These are phyloP conservation scores for Dorcoceras hygrometricum DNA, from an alignment of 257 asterid species.

Conservation along the genomic window DNA sequence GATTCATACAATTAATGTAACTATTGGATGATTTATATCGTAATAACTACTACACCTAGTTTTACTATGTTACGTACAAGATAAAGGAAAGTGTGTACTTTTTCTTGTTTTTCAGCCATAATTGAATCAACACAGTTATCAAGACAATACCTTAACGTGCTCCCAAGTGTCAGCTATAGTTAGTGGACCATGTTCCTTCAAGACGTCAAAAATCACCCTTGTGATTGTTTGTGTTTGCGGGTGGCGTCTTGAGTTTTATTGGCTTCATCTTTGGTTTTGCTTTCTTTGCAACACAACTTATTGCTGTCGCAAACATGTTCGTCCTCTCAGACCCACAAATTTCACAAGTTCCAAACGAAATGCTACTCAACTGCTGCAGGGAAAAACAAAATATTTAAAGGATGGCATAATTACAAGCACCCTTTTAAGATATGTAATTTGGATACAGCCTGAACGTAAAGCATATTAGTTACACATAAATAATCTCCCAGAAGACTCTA, in stretches of 20 bases:
- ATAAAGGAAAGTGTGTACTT: neutral
- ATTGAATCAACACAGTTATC: neutral
- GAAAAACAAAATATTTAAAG: neutral
- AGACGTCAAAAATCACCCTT: conserved; percentile 68
- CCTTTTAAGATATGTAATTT: neutral
- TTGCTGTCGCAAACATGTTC: conserved; percentile 75
- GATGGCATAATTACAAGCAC: neutral
- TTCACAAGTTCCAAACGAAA: neutral
- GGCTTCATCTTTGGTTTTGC: conserved; percentile 96
- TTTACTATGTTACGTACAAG: neutral
- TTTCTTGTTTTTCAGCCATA: neutral
- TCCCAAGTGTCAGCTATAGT: conserved; percentile 88
- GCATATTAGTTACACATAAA: neutral
- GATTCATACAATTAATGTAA: neutral
- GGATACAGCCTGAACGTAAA: neutral
- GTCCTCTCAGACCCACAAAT: conserved; percentile 12
- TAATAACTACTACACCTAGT: neutral
- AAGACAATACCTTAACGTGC: conserved; percentile 65
- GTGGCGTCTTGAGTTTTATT: conserved; percentile 76
- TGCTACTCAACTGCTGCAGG: neutral
- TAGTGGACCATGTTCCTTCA: conserved; percentile 90
- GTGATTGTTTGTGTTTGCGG: conserved; percentile 87
- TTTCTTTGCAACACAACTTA: conserved; percentile 64
- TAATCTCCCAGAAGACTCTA: neutral
- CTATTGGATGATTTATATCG: no score